These are phyloP conservation scores for Aspergillus novoparasiticus DNA, from an alignment of 2,329 filamentous ascomycete species.

Conservation along the genomic window DNA sequence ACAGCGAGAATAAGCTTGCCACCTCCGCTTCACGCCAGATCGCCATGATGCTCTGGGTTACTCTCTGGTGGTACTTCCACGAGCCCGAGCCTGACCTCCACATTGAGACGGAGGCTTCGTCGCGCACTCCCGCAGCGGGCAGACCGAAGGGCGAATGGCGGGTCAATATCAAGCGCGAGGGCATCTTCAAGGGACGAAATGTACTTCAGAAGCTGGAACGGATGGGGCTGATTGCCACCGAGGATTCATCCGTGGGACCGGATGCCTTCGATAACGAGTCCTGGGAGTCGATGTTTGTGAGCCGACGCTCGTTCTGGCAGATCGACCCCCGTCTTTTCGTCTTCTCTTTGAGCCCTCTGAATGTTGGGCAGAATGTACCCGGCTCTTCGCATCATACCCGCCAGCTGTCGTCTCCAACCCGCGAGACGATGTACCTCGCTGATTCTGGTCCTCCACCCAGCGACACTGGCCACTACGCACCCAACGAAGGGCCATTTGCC, in stretches of 20 bases:
- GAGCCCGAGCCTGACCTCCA: conserved; percentile 71
- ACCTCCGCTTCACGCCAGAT: conserved; percentile 84
- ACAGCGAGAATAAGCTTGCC: conserved; percentile 75
- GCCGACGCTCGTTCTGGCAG: conserved; percentile 85
- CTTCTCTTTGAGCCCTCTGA: conserved; percentile 72
- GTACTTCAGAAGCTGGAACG: conserved; percentile 87
- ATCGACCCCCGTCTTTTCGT: conserved; percentile 83
- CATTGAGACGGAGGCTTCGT: conserved; percentile 64
- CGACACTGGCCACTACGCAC: conserved; percentile 26
- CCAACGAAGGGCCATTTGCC: conserved; percentile 32
- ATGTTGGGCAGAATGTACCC: conserved; percentile 51
- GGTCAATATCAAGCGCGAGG: conserved; percentile 80
- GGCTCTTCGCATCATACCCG: conserved; percentile 52
- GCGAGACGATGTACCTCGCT: conserved; percentile 27
- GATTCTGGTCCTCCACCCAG: conserved; percentile 6
- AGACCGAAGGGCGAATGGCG: conserved; percentile 84
- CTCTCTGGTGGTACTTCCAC: conserved; percentile 97
- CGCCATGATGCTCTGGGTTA: conserved; percentile 95
- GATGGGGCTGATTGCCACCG: conserved; percentile 80
- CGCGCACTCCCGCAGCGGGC: conserved; percentile 67
- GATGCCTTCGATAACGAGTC: conserved; percentile 60
- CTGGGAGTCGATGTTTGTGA: conserved; percentile 82
- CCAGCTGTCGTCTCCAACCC: conserved; percentile 55
- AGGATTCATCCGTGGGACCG: conserved; percentile 74
- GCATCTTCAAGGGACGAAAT: conserved; percentile 82